Percentiles rank a stretch among this genome's conserved stretches.
Conservation (phyloP, 768 basidiomycete genomes). For the Russula abietina region DNA sequence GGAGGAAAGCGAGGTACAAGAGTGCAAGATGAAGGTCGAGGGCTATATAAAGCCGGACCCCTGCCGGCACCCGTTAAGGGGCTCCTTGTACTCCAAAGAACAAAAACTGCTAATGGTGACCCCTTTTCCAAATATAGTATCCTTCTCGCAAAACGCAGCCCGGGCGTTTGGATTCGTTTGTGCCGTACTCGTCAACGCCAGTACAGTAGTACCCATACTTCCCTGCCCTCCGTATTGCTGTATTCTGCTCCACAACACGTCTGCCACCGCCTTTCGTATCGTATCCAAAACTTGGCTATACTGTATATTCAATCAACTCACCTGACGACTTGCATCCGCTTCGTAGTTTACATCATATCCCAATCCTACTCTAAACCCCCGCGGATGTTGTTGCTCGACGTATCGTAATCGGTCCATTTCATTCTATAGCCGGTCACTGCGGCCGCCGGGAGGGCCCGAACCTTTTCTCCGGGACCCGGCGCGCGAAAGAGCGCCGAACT, state of each 20-base stretch:
- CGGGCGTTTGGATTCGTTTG: not conserved
- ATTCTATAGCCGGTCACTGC: not conserved
- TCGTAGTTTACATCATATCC: not conserved
- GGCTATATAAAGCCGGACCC: conserved; percentile 6
- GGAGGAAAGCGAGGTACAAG: not conserved
- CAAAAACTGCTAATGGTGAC: not conserved
- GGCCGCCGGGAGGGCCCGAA: not conserved
- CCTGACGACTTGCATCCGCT: not conserved
- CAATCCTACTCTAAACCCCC: no score
- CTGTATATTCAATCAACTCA: no score
- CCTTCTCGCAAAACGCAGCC: not conserved
- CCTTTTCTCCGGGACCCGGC: not conserved
- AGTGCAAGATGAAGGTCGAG: not conserved
- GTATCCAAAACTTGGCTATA: not conserved
- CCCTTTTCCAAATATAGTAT: not conserved
- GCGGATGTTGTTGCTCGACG: not conserved
- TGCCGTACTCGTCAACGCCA: no score
- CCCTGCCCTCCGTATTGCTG: not conserved
- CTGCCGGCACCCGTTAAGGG: conserved; percentile 2
- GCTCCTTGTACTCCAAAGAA: conserved; percentile 13
- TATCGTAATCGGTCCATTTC: not conserved
- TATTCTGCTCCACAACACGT: not conserved
- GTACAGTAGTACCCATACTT: not conserved
- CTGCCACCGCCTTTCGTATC: not conserved
- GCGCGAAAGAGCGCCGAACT: not conserved